These are phyloP conservation scores for Incumbomyces lentus DNA, from an alignment of 2,329 filamentous ascomycete genomes.

Conservation along the genomic window DNA sequence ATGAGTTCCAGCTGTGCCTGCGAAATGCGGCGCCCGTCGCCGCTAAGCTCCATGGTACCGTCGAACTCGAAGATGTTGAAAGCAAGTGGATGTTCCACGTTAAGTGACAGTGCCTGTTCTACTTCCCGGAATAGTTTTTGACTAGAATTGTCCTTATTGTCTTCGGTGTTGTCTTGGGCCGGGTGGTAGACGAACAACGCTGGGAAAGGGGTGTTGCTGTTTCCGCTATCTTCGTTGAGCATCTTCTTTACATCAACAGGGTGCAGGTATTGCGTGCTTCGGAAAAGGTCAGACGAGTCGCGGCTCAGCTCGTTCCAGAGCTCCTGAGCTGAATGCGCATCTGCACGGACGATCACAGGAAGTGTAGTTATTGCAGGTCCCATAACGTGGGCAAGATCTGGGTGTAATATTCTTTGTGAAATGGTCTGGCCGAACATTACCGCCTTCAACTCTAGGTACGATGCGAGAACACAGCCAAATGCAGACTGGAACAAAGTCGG, in stretches of 20 bases:
- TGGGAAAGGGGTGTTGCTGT: conserved; percentile 22
- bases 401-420: conserved; percentile 24
- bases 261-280: conserved; percentile 19
- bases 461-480: conserved; percentile 23
- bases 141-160: too few relatives aligned
- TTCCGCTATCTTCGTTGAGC: conserved; percentile 20
- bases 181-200: conserved; percentile 10
- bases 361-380: conserved; percentile 27
- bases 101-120: conserved; percentile 26
- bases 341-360: background rate
- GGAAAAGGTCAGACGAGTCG: conserved; percentile 20
- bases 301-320: conserved; percentile 15
- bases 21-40: too few relatives aligned
- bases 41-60: too few relatives aligned
- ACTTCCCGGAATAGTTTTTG: conserved; percentile 21
- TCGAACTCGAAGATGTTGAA: conserved; percentile 27
- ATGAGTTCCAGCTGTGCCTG: too few relatives aligned
- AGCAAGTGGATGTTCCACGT: conserved; percentile 33
- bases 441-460: conserved; percentile 22
- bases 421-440: conserved; percentile 26
- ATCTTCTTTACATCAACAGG: conserved; percentile 24
- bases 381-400: conserved; percentile 22
- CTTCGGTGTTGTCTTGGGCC: conserved; percentile 18
- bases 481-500: conserved; percentile 24
- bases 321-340: background rate